Evolutionary conservation across 257 asterid genomes (phyloP), one percentile per base, ranked within the genome.

Genomic region (Lycium barbarum): DNA sequence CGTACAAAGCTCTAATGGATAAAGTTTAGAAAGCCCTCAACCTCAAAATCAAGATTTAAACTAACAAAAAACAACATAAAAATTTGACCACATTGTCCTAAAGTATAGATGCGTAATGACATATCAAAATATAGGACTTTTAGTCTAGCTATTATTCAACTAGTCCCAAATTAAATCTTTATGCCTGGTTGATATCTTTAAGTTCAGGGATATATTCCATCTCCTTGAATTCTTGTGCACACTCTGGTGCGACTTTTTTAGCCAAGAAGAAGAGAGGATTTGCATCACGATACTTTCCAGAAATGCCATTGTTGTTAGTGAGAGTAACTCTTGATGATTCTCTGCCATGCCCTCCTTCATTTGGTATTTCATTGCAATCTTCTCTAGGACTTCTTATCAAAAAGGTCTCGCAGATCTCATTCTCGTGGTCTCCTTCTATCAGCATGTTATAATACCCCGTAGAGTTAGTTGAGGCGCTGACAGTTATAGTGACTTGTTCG

Each of bases 261-360:
- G 86, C 88, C 93, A 91, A 86, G 88, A 89, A 93, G 0, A 92
- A 93, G 9, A 93, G 86, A 57, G 94, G 88, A 57, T 91, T 93
- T 10, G 93, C 91, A n/a, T 13, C 87, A 36, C 97, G 92, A 26
- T 61, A 43, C 4, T 43, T 26, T 40, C 74, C 57, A 22, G 85
- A 83, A 1, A 92, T 79, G 78, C 97, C 97, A 55, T 53, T 85
- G 81, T 91, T 53, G 22, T 55, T 40, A 6, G 94, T 85, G 83
- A 88, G 88, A 38, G 80, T 89, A 33, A 93, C 71, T 65, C 86
- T 83, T 45, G 90, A 71, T 17, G 36, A 0, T 88, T 78, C 7
- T 45, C 74, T 5, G 26, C 83, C 45, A 86, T 38, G 26, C 63
- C 87, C 49, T 45, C 87, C 49, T 45, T 74, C 90, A 88, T 63